These are phyloP conservation scores for Coemansia sp. DNA, from an alignment of 192 early-diverging fungal genomes.

Conservation along the genomic window DNA sequence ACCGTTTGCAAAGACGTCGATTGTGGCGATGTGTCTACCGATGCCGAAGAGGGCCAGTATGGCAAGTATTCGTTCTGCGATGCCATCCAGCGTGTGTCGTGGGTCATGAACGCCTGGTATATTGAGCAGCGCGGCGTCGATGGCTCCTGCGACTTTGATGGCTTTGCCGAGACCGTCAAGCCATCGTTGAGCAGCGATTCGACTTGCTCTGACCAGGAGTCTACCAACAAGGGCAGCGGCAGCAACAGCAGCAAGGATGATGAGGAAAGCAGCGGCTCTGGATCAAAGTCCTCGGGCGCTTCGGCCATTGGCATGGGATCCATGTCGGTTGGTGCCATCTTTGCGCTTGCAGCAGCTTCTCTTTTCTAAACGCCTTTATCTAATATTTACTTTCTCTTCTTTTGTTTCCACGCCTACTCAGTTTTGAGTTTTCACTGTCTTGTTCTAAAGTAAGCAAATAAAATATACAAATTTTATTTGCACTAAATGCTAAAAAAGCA, in stretches of 20 bases:
- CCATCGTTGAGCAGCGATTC: constrained; percentile 33
- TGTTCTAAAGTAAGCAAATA: background rate
- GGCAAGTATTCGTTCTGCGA: constrained; percentile 56
- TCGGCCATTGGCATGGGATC: background rate
- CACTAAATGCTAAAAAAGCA: no score
- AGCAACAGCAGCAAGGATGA: constrained; percentile 2
- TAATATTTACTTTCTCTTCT: background rate
- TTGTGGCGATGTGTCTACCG: constrained; percentile 39
- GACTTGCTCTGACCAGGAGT: constrained; percentile 38
- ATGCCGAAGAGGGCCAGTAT: constrained; percentile 39
- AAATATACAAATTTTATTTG: background rate
- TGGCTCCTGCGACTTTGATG: constrained; percentile 56
- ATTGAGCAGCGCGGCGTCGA: constrained; percentile 28
- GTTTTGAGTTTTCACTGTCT: background rate
- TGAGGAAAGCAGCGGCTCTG: constrained; percentile 1
- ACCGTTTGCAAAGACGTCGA: constrained; percentile 38
- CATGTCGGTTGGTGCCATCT: constrained; percentile 13
- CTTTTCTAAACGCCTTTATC: constrained; percentile 16
- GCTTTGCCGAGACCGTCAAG: constrained; percentile 34
- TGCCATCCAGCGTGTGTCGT: constrained; percentile 44
- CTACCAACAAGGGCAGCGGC: constrained; percentile 6
- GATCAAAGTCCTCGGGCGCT: constrained; percentile 10
- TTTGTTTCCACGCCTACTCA: background rate
- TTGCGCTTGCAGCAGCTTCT: constrained; percentile 10
- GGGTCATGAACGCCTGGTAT: constrained; percentile 57